These are phyloP conservation scores for Periconia macrospinosa DNA, from an alignment of 2,329 filamentous ascomycete genomes.

Conservation along the genomic window DNA sequence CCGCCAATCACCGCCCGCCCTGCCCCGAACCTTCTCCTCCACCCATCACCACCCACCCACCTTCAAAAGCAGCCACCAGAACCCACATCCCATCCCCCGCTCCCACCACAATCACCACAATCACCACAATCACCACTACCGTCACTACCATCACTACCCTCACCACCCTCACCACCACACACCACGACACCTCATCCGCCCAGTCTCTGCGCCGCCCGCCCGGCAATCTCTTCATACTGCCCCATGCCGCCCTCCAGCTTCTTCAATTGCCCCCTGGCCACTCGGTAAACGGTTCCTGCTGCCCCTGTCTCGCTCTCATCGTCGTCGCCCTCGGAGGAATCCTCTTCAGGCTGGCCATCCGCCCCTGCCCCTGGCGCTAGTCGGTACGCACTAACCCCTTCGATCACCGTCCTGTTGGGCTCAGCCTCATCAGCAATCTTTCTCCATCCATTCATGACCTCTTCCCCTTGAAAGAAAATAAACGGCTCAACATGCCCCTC, in stretches of 20 bases:
- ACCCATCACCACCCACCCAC: too few relatives aligned
- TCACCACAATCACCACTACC: neutral
- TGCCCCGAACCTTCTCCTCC: neutral
- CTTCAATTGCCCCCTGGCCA: slow-evolving; percentile 38
- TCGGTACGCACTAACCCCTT: slow-evolving; percentile 54
- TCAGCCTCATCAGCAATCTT: too few relatives aligned
- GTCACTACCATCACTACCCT: neutral
- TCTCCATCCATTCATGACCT: neutral
- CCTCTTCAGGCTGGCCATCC: slow-evolving; percentile 44
- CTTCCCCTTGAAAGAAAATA: too few relatives aligned
- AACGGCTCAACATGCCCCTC: too few relatives aligned
- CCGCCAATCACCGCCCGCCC: neutral
- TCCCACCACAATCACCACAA: neutral
- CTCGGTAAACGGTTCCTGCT: slow-evolving; percentile 39
- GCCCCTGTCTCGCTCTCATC: slow-evolving; percentile 51
- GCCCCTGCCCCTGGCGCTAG: slow-evolving; percentile 39
- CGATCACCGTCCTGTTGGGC: slow-evolving; percentile 63
- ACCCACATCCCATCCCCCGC: neutral
- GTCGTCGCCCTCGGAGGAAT: slow-evolving; percentile 43
- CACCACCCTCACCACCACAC: neutral
- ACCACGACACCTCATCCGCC: neutral
- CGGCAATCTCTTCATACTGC: slow-evolving; percentile 42
- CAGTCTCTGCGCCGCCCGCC: slow-evolving; percentile 18
- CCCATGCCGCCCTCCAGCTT: slow-evolving; percentile 42
- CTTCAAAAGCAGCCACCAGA: too few relatives aligned